phyloP scores from a whole-genome alignment of 192 early-diverging fungal genomes.

The Entomortierella parvispora region DNA sequence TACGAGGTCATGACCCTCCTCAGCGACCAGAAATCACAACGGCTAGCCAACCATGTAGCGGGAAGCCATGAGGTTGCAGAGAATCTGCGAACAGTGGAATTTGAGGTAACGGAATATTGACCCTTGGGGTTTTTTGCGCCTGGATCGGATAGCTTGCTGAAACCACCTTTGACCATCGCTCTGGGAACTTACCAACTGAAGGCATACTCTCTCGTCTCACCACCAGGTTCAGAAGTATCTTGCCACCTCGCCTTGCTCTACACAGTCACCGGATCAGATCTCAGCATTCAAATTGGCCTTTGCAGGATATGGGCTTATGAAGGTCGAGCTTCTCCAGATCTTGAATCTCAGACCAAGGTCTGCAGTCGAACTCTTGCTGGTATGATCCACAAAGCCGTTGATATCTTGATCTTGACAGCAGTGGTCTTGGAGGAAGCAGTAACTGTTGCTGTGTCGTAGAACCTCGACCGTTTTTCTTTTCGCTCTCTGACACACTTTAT shows the following conservation, averaged over 20 bases:
- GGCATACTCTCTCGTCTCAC: not conserved
- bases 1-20: constrained; percentile 75
- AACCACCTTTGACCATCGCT: no score
- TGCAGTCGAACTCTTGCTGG: constrained; percentile 71
- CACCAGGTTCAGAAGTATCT: constrained; percentile 65
- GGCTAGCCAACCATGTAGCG: constrained; percentile 49
- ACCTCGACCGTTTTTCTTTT: not conserved
- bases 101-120: constrained; percentile 56
- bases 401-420: not conserved
- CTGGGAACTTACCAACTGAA: not conserved
- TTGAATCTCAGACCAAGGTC: constrained; percentile 75
- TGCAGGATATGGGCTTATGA: constrained; percentile 64
- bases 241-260: constrained; percentile 63
- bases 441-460: no score
- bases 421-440: no score
- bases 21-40: constrained; percentile 61
- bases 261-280: constrained; percentile 67
- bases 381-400: constrained; percentile 21
- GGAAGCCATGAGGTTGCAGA: constrained; percentile 62
- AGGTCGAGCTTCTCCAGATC: constrained; percentile 80
- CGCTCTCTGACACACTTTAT: not conserved
- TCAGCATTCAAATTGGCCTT: constrained; percentile 56
- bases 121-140: not conserved
- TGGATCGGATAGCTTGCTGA: no score
- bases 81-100: constrained; percentile 72